Base-by-base conservation (phyloP, 176 grass and related monocot genomes). In the Lolium rigidum region DNA sequence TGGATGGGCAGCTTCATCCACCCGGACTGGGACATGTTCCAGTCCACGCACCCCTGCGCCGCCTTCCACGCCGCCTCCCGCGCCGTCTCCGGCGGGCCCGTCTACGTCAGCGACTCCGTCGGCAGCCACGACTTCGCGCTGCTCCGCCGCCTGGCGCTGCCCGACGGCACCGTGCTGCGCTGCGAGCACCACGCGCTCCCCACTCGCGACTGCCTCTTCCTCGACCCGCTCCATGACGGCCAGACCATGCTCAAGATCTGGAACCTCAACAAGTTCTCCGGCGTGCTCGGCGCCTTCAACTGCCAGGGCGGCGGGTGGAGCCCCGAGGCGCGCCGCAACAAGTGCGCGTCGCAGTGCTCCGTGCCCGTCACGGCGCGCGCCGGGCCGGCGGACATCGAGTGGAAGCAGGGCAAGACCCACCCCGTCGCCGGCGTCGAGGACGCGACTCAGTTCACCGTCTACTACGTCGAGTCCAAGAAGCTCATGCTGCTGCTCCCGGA, bases 11-110 rank as follows among this genome's bases (percentile, higher is more conserved):
- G 77, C 74, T 99, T 99, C 84, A 99, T 99, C 82, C 97, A 94
- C 77, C 97, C 97, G 0, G 97, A 98, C 58, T 98, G 97, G 97
- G 97, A 98, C 97, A 98, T 98, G 97, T 98, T 98, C 94, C 97
- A 98, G 87, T 95, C 93, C 56, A 98, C 86, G 20, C 97, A 98
- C 82, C 90, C 94, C 35, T 94, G 91, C 58, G 97, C 97, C 1
- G 84, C 86, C 31, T 98, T 98, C 90, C 97, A 98, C 66, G 97
- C 94, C 75, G 97, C 94, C 2, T 98, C 97, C n/a, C 97, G 97
- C 7, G 94, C 97, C 54, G 85, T 96, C 77, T 98, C 97, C 56
- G 97, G 97, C 86, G 94, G 94, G 4, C 97, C 97, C 0, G 4
- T 98, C 70, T 98, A 98, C 81, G 76, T 96, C 80, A 92, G 90